These are phyloP conservation scores for Termitomyces eurrhizus DNA, from an alignment of 768 basidiomycete genomes.

Conservation along the genomic window DNA sequence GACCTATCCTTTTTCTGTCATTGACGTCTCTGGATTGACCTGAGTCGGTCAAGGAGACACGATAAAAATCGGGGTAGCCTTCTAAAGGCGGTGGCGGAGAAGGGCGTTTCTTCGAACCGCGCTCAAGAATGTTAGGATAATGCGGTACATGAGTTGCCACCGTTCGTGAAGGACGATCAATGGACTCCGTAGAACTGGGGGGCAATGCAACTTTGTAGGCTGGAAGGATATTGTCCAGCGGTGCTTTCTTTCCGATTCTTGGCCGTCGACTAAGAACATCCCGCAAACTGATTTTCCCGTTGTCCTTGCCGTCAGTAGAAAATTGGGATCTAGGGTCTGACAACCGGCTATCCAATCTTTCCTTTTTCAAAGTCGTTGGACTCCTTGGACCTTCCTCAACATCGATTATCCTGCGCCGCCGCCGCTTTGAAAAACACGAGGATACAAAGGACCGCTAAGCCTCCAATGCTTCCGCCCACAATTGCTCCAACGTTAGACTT, in stretches of 20 bases:
- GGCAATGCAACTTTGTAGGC: constrained; percentile 17
- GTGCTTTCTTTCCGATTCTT: constrained; percentile 11
- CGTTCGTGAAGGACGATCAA: constrained; percentile 26
- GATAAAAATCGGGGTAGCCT: constrained; percentile 15
- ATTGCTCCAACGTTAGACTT: constrained; percentile 19
- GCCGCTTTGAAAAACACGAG: constrained; percentile 18
- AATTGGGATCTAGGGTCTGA: constrained; percentile 24
- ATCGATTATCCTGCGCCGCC: constrained; percentile 21
- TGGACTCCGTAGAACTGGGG: constrained; percentile 20
- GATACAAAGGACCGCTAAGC: constrained; percentile 15
- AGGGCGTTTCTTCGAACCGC: constrained; percentile 21
- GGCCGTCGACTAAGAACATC: constrained; percentile 16
- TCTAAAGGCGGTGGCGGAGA: constrained; percentile 18
- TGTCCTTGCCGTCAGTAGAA: constrained; percentile 17
- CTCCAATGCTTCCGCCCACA: constrained; percentile 19
- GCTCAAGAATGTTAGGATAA: constrained; percentile 35
- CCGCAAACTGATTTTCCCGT: constrained; percentile 13
- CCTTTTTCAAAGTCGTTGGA: constrained; percentile 7
- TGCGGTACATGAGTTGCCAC: constrained; percentile 26
- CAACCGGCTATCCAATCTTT: constrained; percentile 23
- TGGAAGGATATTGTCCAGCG: constrained; percentile 14
- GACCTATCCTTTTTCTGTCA: constrained; percentile 4
- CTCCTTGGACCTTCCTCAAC: constrained; percentile 21
- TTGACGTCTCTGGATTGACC: constrained; percentile 2
- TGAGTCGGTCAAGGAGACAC: constrained; percentile 12